A percentile compares a stretch with the other conserved stretches of the same genome.
phyloP scores from a whole-genome alignment of 805 yeast genomes.

The Candida oleophila region DNA sequence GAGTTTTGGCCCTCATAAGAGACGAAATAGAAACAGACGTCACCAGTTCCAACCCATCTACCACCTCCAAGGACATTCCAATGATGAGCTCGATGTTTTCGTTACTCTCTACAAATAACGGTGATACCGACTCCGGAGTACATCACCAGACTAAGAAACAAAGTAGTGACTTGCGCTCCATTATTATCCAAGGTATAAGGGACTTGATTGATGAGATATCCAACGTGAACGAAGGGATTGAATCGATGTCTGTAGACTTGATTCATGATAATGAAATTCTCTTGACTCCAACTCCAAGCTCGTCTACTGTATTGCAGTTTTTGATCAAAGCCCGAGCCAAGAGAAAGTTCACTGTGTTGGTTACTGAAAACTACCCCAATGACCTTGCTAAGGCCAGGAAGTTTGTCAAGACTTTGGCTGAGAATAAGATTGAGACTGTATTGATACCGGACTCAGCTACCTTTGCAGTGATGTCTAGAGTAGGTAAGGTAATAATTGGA shows the following conservation, averaged over 20 bases:
- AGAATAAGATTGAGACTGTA: slow-evolving; percentile 84
- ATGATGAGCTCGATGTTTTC: slow-evolving; percentile 86
- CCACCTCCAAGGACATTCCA: slow-evolving; percentile 36
- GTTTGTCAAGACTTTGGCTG: slow-evolving; percentile 77
- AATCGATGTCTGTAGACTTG: slow-evolving; percentile 85
- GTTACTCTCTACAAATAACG: slow-evolving; percentile 55
- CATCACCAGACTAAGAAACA: slow-evolving; percentile 39
- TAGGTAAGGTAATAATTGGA: slow-evolving; percentile 93
- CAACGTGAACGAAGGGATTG: slow-evolving; percentile 86
- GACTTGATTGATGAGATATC: slow-evolving; percentile 90
- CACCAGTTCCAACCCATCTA: not conserved
- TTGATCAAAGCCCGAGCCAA: slow-evolving; percentile 82
- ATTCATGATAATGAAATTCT: slow-evolving; percentile 88
- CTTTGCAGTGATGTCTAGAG: slow-evolving; percentile 95
- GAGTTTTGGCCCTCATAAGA: slow-evolving; percentile 82
- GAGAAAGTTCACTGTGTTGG: slow-evolving; percentile 87
- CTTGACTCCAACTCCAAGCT: slow-evolving; percentile 92
- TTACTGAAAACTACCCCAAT: slow-evolving; percentile 91
- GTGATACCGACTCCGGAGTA: slow-evolving; percentile 18
- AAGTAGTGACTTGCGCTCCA: slow-evolving; percentile 71
- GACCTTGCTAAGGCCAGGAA: slow-evolving; percentile 72
- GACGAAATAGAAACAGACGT: slow-evolving; percentile 70
- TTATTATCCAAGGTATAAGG: slow-evolving; percentile 87
- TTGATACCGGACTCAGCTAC: slow-evolving; percentile 91
- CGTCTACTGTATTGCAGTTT: slow-evolving; percentile 85